Percentiles rank a stretch among this genome's conserved stretches.
These are phyloP conservation scores for Phalaenopsis equestris DNA, from an alignment of 106 monocot genomes.

Conservation along the genomic window DNA sequence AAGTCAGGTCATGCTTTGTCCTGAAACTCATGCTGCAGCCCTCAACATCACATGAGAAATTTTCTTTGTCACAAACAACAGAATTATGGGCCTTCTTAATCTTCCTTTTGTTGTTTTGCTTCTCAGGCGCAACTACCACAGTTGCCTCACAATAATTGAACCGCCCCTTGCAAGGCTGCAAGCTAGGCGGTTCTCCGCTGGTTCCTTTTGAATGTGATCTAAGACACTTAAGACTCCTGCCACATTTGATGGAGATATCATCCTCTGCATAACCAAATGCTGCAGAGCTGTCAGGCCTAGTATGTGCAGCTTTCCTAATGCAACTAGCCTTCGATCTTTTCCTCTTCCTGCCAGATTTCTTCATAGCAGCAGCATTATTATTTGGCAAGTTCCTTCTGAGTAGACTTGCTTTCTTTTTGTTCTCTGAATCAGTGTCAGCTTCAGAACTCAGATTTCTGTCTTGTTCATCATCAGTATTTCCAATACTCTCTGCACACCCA, in stretches of 20 bases:
- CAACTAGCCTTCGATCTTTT: not conserved
- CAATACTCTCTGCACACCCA: not conserved
- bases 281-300: not conserved
- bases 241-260: not conserved
- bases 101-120: constrained; percentile 13
- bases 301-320: not conserved
- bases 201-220: not conserved
- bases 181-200: not conserved
- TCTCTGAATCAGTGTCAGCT: constrained; percentile 6
- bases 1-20: constrained; percentile 50
- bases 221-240: not conserved
- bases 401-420: constrained; percentile 10
- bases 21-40: constrained; percentile 78
- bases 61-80: not conserved
- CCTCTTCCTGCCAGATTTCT: not conserved
- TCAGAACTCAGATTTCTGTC: not conserved
- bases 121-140: not conserved
- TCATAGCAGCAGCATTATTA: not conserved
- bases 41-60: constrained; percentile 53
- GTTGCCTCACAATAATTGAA: not conserved
- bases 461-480: constrained; percentile 3
- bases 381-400: constrained; percentile 7
- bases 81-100: constrained; percentile 19
- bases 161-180: not conserved
- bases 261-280: not conserved